These are phyloP conservation scores for Colletotrichum tabaci DNA, from an alignment of 2,329 filamentous ascomycete genomes.

Conservation along the genomic window DNA sequence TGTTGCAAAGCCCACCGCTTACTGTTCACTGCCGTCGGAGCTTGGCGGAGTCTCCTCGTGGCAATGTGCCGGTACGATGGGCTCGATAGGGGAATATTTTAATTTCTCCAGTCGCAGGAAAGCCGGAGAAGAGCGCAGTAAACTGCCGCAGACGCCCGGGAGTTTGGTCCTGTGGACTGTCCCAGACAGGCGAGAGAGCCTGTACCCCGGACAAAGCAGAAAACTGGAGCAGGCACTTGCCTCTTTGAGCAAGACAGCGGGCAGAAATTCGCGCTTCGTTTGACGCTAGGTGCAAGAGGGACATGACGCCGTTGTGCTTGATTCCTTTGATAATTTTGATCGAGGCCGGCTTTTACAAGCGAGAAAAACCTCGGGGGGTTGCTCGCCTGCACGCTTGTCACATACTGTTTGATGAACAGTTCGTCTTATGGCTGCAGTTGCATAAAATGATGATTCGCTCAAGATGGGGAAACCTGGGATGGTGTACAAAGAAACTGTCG, in stretches of 20 bases:
- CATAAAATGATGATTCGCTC: not conserved
- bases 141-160: conserved; percentile 15
- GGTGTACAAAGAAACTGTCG: not conserved
- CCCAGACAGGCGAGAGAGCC: not conserved
- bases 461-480: conserved; percentile 7
- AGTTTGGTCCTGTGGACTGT: not conserved
- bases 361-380: not conserved
- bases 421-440: conserved; percentile 22
- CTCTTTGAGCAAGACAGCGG: conserved; percentile 9
- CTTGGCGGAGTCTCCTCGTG: conserved; percentile 23
- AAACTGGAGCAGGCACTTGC: conserved; percentile 18
- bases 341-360: conserved; percentile 1
- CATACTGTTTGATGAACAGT: conserved; percentile 8
- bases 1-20: not conserved
- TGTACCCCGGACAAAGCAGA: not conserved
- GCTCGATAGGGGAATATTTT: conserved; percentile 10
- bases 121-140: not conserved
- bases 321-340: not conserved
- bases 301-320: not conserved
- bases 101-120: conserved; percentile 1
- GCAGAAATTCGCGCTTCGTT: conserved; percentile 23
- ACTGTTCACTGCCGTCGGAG: conserved; percentile 16
- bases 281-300: conserved; percentile 32
- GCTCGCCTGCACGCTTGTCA: conserved; percentile 4
- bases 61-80: conserved; percentile 9